phyloP scores from a whole-genome alignment of 192 early-diverging fungal species.

The Coemansia brasiliensis region DNA sequence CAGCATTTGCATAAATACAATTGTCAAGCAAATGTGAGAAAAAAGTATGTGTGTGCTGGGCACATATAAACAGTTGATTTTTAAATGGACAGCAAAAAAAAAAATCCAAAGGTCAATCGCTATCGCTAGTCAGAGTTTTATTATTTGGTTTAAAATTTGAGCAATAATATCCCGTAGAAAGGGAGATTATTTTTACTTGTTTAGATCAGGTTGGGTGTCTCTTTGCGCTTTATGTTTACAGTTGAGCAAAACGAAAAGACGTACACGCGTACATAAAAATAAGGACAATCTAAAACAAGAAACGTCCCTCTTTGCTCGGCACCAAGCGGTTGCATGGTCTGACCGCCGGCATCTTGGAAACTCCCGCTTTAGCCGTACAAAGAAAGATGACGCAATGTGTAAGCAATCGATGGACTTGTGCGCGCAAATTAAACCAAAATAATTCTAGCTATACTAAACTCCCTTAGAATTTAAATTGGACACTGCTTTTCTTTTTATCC shows the following conservation, averaged over 20 bases:
- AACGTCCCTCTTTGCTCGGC: constrained; percentile 1
- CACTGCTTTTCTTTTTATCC: constrained; percentile 5
- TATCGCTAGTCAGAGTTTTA: too few species aligned
- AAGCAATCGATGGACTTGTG: constrained; percentile 19
- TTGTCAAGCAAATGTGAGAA: too few species aligned
- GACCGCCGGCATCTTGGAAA: neutral
- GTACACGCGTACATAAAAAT: neutral
- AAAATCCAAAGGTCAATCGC: too few species aligned
- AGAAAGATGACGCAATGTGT: constrained; percentile 10
- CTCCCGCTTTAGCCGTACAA: constrained; percentile 4
- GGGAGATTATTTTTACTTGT: neutral
- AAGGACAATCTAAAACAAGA: constrained; percentile 9
- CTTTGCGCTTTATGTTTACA: constrained; percentile 2
- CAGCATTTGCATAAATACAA: too few species aligned
- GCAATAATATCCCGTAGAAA: too few species aligned
- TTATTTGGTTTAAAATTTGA: too few species aligned
- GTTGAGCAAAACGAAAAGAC: neutral
- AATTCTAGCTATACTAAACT: neutral
- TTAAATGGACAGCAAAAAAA: too few species aligned
- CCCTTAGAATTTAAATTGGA: neutral
- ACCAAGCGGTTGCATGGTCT: neutral
- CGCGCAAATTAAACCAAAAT: constrained; percentile 9
- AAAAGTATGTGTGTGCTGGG: too few species aligned
- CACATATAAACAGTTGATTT: too few species aligned
- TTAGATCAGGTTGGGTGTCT: neutral